Evolutionary conservation across 805 yeast genomes (phyloP).

Genomic region (Candida ficus): DNA sequence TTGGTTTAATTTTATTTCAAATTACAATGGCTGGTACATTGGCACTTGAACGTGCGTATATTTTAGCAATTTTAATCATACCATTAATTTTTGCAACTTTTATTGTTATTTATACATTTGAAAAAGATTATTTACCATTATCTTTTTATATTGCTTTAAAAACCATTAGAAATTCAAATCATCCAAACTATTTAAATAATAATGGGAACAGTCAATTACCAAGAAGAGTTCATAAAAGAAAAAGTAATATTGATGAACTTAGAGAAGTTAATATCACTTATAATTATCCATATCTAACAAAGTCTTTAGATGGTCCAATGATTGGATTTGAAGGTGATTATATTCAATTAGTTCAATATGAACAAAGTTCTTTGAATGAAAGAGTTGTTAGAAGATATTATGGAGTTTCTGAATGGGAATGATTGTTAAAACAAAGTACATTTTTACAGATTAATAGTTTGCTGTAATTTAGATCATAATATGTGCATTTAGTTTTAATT

Average conservation of each 20-base stretch:
- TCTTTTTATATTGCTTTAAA: slow-evolving; percentile 83
- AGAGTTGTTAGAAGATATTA: slow-evolving; percentile 18
- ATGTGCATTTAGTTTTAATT: no score
- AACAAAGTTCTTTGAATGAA: slow-evolving; percentile 17
- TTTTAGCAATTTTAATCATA: slow-evolving; percentile 61
- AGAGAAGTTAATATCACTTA: slow-evolving; percentile 45
- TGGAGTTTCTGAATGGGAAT: slow-evolving; percentile 25
- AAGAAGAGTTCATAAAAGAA: slow-evolving; percentile 13
- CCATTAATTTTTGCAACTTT: slow-evolving; percentile 74
- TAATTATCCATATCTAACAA: slow-evolving; percentile 69
- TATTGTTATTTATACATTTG: slow-evolving; percentile 71
- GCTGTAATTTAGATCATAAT: no score
- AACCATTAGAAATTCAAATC: slow-evolving; percentile 40
- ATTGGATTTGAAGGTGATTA: slow-evolving; percentile 38
- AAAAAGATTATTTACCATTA: slow-evolving; percentile 75
- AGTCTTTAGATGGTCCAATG: slow-evolving; percentile 80
- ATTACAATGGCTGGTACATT: slow-evolving; percentile 91
- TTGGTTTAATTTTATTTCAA: slow-evolving; percentile 82
- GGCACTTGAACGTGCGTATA: slow-evolving; percentile 68
- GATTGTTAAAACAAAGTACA: no score
- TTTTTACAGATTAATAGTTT: no score
- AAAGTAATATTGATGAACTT: slow-evolving; percentile 24
- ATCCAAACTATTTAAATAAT: neutral
- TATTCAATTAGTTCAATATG: slow-evolving; percentile 21
- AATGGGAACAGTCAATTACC: neutral